Percentiles rank a stretch among this genome's conserved stretches.
phyloP scores from a whole-genome alignment of 495 filamentous ascomycete genomes.

The Penicillium psychrofluorescens region DNA sequence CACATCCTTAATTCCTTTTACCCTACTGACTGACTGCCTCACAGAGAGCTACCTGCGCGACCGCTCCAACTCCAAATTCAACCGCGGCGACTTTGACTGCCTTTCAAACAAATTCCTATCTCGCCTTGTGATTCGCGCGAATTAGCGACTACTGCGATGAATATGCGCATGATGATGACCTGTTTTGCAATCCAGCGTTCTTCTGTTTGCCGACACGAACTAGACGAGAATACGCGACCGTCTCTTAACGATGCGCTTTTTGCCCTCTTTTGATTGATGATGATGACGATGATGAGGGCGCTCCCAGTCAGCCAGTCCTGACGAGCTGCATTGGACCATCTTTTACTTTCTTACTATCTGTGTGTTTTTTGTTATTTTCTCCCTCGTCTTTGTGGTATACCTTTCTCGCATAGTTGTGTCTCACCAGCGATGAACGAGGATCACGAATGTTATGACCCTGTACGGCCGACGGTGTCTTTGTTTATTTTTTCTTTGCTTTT shows the following conservation, averaged over 20 bases:
- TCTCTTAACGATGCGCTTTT: constrained; percentile 11
- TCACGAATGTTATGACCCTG: constrained; percentile 44
- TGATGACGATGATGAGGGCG: constrained; percentile 5
- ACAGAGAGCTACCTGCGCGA: constrained; percentile 53
- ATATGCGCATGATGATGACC: constrained; percentile 32
- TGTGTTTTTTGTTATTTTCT: constrained; percentile 8
- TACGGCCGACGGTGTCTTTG: constrained; percentile 32
- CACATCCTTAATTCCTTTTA: too few relatives aligned
- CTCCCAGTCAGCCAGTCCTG: too few relatives aligned
- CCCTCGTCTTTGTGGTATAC: constrained; percentile 29
- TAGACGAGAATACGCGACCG: too few relatives aligned
- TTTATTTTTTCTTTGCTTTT: too few relatives aligned
- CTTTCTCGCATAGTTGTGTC: constrained; percentile 37
- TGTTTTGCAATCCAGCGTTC: neutral
- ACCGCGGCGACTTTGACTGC: constrained; percentile 84
- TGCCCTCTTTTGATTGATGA: constrained; percentile 13
- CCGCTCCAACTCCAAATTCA: constrained; percentile 62
- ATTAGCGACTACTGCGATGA: constrained; percentile 49
- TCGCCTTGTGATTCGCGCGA: constrained; percentile 87
- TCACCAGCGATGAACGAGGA: constrained; percentile 39
- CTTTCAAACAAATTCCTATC: constrained; percentile 92
- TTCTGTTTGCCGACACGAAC: neutral
- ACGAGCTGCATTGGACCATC: constrained; percentile 14
- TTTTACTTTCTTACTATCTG: constrained; percentile 18
- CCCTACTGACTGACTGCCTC: constrained; percentile 16